Base-by-base conservation (phyloP, 495 filamentous ascomycete species). In the Aspergillus ellipticus region DNA sequence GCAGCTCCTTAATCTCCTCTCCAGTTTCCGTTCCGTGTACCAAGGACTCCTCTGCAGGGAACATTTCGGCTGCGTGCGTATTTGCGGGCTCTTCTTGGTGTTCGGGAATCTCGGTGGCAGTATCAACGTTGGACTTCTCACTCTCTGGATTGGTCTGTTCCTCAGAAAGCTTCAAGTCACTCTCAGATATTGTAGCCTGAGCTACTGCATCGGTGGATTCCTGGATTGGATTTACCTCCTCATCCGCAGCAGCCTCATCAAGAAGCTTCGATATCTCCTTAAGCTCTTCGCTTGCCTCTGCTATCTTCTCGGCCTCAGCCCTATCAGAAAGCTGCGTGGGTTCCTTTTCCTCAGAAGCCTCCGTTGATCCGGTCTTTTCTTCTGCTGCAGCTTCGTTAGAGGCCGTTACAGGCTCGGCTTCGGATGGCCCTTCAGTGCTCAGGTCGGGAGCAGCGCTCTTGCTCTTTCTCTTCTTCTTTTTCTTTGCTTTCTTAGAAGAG, bases 391-490 rank as follows among this genome's bases (percentile, higher is more conserved):
- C 24, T 39, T 39, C 35, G 11, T 39, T 13, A 15, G 35, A 9
- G 2, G 13, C 3, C 9, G 1, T 39, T 4, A 13, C 13, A n/a
- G 35, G 11, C 35, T 39, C 35, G n/a, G 35, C 13, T 39, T 15
- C 35, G n/a, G 35, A 39, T 13, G 35, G 35, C 2, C 35, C 35
- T 26, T 58, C 42, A 24, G 35, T 49, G 24, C 17, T 51, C 33
- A 57, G 46, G 9, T 52, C 54, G 10, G 26, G 6, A 58, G 42
- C 29, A 20, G 55, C 53, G 6, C 54, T 64, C 55, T 71, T 69
- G 21, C 51, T 55, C 63, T 71, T 71, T 49, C 68, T 72, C 55
- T 72, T 70, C 61, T 72, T 72, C 50, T 67, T 69, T 54, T 72
- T 70, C 56, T 72, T 70, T 13, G 66, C 62, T 41, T 75, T 75